Base-by-base conservation (phyloP, 148 eudicot species). In the Nyssa sinensis region DNA sequence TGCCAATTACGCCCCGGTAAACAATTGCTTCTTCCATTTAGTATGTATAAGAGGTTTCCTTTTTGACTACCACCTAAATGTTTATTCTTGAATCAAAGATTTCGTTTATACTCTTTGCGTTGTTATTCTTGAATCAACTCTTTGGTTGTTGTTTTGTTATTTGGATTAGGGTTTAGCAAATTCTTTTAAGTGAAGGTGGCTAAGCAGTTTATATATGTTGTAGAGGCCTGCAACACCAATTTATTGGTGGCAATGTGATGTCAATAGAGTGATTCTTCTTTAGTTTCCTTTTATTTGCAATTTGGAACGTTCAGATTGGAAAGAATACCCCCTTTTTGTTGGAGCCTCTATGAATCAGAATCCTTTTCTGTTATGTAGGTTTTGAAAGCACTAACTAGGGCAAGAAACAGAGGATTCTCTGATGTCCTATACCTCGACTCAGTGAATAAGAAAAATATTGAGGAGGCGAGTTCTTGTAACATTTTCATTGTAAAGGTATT, bases 351-450 rank as follows among this genome's bases (percentile, higher is more conserved):
- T 30, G 35, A 24, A 44, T 47, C 23, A 25, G 0, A 1, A 17
- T 16, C 55, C 13, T 62, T 19, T 41, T 31, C 29, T 13, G 59
- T n/a, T 16, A 24, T 73, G 55, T 64, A 93, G 99, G 94, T 81
- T 44, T 60, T 95, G 69, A 91, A 79, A 78, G 87, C 99, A 55
- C 62, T 88, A 25, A 60, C 73, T 4, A 85, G 77, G 74, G 99
- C 99, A 61, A 91, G 81, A 75, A 80, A 69, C 63, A 81, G 76
- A 75, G 99, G 99, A 68, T 95, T 91, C 74, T 93, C 99, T 11
- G 98, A 95, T 84, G 97, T 93, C 37, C 72, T 95, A 47, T 95
- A 89, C 74, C 97, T 95, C 62, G 97, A 95, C 82, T 82, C 99
- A 0, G 84, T 82, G 58, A 74, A 80, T 19, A 84, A 90, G 72